Base-by-base conservation (phyloP, 2,329 filamentous ascomycete genomes). In the Aspergillus sp. region DNA sequence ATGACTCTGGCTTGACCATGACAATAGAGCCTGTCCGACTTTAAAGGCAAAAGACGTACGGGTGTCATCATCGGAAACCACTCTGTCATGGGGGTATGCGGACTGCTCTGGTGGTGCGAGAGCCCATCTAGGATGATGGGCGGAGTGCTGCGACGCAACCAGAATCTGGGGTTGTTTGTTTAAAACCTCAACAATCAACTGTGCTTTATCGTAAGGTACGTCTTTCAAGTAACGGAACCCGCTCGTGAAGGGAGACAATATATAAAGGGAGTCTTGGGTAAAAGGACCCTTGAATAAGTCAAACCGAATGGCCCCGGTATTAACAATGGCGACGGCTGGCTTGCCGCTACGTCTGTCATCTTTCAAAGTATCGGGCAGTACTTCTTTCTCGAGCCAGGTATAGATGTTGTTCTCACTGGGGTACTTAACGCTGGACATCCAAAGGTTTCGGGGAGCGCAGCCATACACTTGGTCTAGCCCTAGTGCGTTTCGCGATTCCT, bases 271-370 rank as follows among this genome's bases (percentile, higher is more conserved):
- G 64, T 98, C 93, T 35, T 83, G 82, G 0, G 93, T 97, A 62
- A 97, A 97, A 0, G 84, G 75, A 0, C 93, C 93, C 65, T 91
- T 83, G 76, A 96, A 95, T 52, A 98, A 87, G 66, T 98, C 93
- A 67, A 97, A 98, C 41, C 93, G 86, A 55, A 98, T 83, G 3
- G 87, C 88, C 22, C 93, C 93, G 0, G 88, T 95, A 68, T 98
- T 98, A 48, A 87, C 76, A 44, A 97, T 81, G 25, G 85, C 83
- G 9, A 97, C 71, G 3, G 62, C 58, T 7, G 89, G 78, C 37
- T 79, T 75, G 48, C 83, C 76, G 20, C 77, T 73, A 3, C 84
- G 76, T 27, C 76, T 70, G 37, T 79, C 62, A 47, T 81, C 82
- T 48, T 72, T 70, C 27, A 90, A 70, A 2, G 84, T 71, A 39